phyloP scores from a whole-genome alignment of 2,329 filamentous ascomycete genomes.

The Emergomyces orientalis region DNA sequence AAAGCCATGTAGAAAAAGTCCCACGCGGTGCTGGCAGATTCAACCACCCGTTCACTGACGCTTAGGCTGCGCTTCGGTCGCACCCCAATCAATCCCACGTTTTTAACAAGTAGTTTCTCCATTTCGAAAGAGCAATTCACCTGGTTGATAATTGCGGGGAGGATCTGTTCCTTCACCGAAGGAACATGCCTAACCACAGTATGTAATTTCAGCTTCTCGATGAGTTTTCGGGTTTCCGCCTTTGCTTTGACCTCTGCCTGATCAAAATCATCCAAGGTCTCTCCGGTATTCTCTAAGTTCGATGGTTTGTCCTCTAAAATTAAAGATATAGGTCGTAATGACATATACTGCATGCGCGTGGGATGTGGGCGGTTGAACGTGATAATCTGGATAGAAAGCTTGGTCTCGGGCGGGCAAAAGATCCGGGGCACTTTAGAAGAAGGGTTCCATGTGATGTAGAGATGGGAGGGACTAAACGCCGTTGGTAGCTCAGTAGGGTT shows the following conservation, averaged over 20 bases:
- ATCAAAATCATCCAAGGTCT: slow-evolving; percentile 51
- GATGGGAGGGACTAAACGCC: slow-evolving; percentile 57
- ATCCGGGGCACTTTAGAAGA: slow-evolving; percentile 57
- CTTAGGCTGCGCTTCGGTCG: slow-evolving; percentile 76
- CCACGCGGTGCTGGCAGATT: slow-evolving; percentile 80
- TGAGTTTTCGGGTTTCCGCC: slow-evolving; percentile 55
- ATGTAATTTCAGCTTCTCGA: slow-evolving; percentile 81
- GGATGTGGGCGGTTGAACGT: slow-evolving; percentile 81
- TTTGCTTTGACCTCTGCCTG: slow-evolving; percentile 63
- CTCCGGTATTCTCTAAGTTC: slow-evolving; percentile 25
- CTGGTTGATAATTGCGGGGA: slow-evolving; percentile 78
- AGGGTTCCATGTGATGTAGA: slow-evolving; percentile 50
- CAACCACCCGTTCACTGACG: slow-evolving; percentile 87
- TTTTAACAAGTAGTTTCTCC: slow-evolving; percentile 75
- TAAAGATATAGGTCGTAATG: slow-evolving; percentile 76
- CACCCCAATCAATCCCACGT: slow-evolving; percentile 73
- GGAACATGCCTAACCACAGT: slow-evolving; percentile 67
- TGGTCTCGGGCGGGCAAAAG: slow-evolving; percentile 54
- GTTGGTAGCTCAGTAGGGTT: slow-evolving; percentile 50
- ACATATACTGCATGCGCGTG: slow-evolving; percentile 90
- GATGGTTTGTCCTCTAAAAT: slow-evolving; percentile 65
- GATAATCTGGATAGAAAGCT: slow-evolving; percentile 73
- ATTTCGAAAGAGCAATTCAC: slow-evolving; percentile 95
- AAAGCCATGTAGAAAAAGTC: slow-evolving; percentile 61
- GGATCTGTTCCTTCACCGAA: slow-evolving; percentile 71